These are phyloP conservation scores for Anisogramma anomala DNA, from an alignment of 2,329 filamentous ascomycete genomes.

Conservation along the genomic window DNA sequence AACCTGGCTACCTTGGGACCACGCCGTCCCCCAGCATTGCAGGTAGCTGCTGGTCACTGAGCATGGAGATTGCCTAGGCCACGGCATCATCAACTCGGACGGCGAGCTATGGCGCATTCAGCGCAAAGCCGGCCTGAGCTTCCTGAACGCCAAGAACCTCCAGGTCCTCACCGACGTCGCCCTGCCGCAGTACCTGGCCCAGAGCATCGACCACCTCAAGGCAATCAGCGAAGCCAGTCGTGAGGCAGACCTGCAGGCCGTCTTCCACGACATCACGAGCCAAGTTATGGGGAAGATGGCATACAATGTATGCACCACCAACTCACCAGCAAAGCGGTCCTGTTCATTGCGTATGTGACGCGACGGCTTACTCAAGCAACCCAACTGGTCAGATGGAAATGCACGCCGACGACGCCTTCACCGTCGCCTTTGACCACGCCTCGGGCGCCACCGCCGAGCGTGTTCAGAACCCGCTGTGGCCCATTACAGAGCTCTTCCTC, in stretches of 20 bases:
- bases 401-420: slow-evolving; percentile 49
- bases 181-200: slow-evolving; percentile 41
- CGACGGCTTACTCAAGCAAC: no score
- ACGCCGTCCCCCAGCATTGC: neutral
- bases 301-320: slow-evolving; percentile 36
- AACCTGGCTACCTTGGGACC: no score
- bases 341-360: neutral
- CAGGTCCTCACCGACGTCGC: slow-evolving; percentile 44
- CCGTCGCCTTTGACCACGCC: slow-evolving; percentile 48
- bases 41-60: neutral
- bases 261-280: slow-evolving; percentile 54
- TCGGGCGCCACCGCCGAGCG: slow-evolving; percentile 48
- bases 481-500: slow-evolving; percentile 43
- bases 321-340: neutral
- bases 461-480: slow-evolving; percentile 56
- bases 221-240: slow-evolving; percentile 18
- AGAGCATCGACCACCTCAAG: slow-evolving; percentile 30
- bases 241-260: slow-evolving; percentile 43
- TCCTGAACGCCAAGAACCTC: slow-evolving; percentile 47
- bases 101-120: slow-evolving; percentile 52
- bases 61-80: slow-evolving; percentile 24
- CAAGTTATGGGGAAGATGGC: slow-evolving; percentile 57
- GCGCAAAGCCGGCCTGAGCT: slow-evolving; percentile 48
- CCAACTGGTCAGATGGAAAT: slow-evolving; percentile 60
- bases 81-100: slow-evolving; percentile 57